Evolutionary conservation across 495 filamentous ascomycete species (phyloP).

Genomic region (Rusavskia elegans): DNA sequence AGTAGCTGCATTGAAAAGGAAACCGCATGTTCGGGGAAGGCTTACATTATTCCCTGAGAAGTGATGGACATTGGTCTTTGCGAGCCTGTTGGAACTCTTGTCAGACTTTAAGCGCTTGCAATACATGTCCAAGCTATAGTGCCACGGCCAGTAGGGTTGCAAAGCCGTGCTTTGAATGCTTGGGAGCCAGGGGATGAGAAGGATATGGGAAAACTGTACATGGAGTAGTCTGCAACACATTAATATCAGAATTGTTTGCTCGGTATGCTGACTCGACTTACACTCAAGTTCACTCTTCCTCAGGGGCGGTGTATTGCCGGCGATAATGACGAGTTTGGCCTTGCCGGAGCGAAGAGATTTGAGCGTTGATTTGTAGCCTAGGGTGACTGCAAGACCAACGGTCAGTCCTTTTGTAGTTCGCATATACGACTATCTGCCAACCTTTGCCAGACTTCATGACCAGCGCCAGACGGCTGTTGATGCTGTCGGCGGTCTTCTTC

Average conservation of each 20-base stretch:
- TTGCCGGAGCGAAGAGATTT: constrained; percentile 72
- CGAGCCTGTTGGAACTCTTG: constrained; percentile 20
- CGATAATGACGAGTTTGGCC: constrained; percentile 59
- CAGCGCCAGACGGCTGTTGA: constrained; percentile 76
- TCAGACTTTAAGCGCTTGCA: no score
- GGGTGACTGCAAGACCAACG: constrained; percentile 37
- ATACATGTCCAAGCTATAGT: no score
- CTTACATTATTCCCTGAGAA: constrained; percentile 96
- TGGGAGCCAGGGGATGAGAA: no score
- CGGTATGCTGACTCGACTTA: constrained; percentile 3
- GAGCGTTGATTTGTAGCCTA: constrained; percentile 92
- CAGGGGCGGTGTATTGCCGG: constrained; percentile 90
- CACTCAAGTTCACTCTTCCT: constrained; percentile 88
- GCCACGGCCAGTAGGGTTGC: no score
- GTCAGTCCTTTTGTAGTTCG: neutral
- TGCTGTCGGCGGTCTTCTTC: constrained; percentile 84
- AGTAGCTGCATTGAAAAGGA: neutral
- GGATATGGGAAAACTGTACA: constrained; percentile 23
- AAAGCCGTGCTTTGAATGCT: no score
- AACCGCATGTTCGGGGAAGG: neutral
- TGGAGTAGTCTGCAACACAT: constrained; percentile 44
- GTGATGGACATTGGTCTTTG: constrained; percentile 90
- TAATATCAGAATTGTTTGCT: neutral
- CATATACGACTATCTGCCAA: constrained; percentile 17
- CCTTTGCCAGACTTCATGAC: constrained; percentile 94